Conservation (phyloP, 192 early-diverging fungal species). For the Allomyces arbusculus region DNA sequence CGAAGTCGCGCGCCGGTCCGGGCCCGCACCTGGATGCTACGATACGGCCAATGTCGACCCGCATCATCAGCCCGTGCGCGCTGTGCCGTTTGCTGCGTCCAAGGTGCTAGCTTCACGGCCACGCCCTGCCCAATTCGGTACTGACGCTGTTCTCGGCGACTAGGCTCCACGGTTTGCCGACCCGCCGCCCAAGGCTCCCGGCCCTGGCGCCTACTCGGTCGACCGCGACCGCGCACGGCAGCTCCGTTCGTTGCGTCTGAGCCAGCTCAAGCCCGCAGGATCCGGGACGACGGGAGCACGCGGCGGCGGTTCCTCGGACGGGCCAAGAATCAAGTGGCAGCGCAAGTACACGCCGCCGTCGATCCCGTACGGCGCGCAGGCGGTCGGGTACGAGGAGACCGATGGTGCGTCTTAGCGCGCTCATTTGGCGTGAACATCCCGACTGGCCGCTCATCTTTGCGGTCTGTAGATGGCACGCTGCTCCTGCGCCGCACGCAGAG, state of each 20-base stretch:
- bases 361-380: background rate
- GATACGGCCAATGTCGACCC: background rate
- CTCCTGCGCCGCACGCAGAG: too few species aligned
- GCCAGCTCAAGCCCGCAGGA: background rate
- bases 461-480: too few species aligned
- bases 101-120: background rate
- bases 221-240: too few species aligned
- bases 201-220: background rate
- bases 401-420: background rate
- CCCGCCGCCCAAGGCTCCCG: background rate
- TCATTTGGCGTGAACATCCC: too few species aligned
- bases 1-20: background rate
- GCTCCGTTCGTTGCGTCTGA: too few species aligned
- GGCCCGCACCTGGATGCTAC: background rate
- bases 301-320: background rate
- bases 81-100: background rate
- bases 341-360: background rate
- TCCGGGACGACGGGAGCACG: background rate
- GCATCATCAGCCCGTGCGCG: background rate
- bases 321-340: background rate
- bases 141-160: background rate
- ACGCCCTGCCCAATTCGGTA: background rate
- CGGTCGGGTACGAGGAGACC: background rate
- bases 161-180: background rate
- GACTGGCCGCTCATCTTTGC: too few species aligned